phyloP scores from a whole-genome alignment of 306 rosid species.

The Alnus rubra region DNA sequence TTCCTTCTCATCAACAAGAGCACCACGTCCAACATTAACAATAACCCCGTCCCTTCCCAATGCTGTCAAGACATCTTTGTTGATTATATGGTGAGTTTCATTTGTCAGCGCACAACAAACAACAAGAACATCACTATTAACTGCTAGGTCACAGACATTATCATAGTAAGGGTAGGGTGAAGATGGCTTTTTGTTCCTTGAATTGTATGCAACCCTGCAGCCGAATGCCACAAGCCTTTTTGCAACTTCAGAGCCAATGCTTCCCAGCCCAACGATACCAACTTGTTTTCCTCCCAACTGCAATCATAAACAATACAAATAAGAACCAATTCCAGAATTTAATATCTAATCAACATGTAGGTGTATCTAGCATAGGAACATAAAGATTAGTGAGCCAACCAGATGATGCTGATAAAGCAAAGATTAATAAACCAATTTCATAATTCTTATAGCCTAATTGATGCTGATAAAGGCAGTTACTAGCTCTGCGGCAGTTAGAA shows the following conservation, averaged over 20 bases:
- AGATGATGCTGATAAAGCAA: no score
- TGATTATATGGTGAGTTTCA: slow-evolving; percentile 19
- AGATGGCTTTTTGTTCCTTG: slow-evolving; percentile 13
- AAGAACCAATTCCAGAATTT: background rate
- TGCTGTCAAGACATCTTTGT: slow-evolving; percentile 20
- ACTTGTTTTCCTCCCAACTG: slow-evolving; percentile 26
- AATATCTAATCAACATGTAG: background rate
- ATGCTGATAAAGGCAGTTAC: no score
- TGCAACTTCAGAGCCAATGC: slow-evolving; percentile 26
- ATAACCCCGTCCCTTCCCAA: slow-evolving; percentile 20
- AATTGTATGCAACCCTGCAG: slow-evolving; percentile 22
- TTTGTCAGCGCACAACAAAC: slow-evolving; percentile 19
- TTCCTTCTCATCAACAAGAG: slow-evolving; percentile 16
- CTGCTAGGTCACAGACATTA: slow-evolving; percentile 13
- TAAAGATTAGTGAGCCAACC: background rate
- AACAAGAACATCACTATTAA: slow-evolving; percentile 17
- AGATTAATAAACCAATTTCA: no score
- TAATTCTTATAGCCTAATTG: no score
- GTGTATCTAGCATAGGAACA: background rate
- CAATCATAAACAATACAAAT: background rate
- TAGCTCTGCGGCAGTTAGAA: no score
- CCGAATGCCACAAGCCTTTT: slow-evolving; percentile 21
- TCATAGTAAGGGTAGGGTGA: slow-evolving; percentile 7
- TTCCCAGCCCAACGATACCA: slow-evolving; percentile 29
- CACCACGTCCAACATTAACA: slow-evolving; percentile 26